Evolutionary conservation across 352 stramenopile species (phyloP), one percentile per base, ranked within the genome.

Genomic region (Pythium oligandrum): DNA sequence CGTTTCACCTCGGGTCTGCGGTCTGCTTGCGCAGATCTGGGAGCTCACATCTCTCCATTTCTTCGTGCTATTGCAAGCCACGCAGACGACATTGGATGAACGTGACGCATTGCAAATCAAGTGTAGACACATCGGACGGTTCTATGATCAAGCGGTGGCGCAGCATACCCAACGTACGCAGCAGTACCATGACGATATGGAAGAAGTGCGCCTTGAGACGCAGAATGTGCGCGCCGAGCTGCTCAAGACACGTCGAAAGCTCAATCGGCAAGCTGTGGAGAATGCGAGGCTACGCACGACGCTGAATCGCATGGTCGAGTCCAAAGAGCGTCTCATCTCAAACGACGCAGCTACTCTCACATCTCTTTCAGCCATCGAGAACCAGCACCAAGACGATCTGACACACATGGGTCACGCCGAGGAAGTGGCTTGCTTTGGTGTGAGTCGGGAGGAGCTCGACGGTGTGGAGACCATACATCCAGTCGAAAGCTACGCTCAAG

Each of bases 11-110:
- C 65, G 73, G 7, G 40, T 85, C 44, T 71, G 70, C 12, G 67
- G 71, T 2, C 63, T 88, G 8, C 44, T 78, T 1, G 67, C 68
- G 7, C 78, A 86, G 48, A 61, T 86, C 31, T 88, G 75, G 75
- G 78, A 88, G 32, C 67, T 88, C 39, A 68, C 67, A 12, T 80
- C 75, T 9, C 64, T 85, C 64, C 85, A 85, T 36, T 63, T 83
- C 44, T 88, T 85, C 54, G 78, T 79, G 17, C 55, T 86, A 46
- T 55, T 88, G 4, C 74, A 84, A 51, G 57, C 84, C 17, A 59
- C 72, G 10, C 68, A 78, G 38, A 42, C 66, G 8, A 58, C 61
- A 17, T 44, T 84, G 34, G 56, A 68, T 6, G 68, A 78, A 11
- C 66, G 59, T 2, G 70, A 76, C 11, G 54, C 51, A 33, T 50